Base-by-base conservation (phyloP, 2,329 filamentous ascomycete species). In the Colletotrichum simmondsii region DNA sequence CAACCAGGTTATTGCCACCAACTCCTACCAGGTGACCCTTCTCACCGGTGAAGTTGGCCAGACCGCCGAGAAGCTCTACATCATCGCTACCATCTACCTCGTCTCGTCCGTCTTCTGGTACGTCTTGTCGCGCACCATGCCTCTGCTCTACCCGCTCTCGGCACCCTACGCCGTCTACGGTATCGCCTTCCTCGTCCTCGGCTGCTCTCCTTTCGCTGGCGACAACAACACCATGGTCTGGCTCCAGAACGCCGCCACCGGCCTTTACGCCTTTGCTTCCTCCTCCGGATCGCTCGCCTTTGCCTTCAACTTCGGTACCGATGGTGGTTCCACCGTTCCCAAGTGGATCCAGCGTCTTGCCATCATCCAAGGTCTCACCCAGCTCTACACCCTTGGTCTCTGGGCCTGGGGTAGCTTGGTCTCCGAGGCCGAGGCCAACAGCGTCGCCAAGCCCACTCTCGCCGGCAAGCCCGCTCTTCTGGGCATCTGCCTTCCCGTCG, bases 11-110 rank as follows among this genome's bases (percentile, higher is more conserved):
- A 88, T 92, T 62, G 89, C 91, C 1, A 89, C 90, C 68, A 92
- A 92, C 80, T 92, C 90, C 0, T 92, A 92, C 80, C 91, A 93
- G 77, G 90, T 93, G 76, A 92, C 90, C 0, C 84, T 93, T n/a
- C 84, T 93, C 30, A 91, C 90, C 0, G 91, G 91, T n/a, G 87
- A 91, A 76, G 84, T 90, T 32, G 90, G 89, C 68, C 86, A 92
- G 78, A 86, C 87, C 1, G 88, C 90, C 5, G 80, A 82, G 42
- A 89, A 91, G 77, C 83, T 92, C 1, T 92, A 92, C 80, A 84
- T 86, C 64, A 87, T 92, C 56, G 90, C 90, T 0, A 86, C 83
- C 22, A 88, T 91, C 37, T 92, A 92, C 76, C 83, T 91, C 12
- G 81, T 83, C 30, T 86, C 87, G 11, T 91, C 90, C 0, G 80